Base-by-base conservation (phyloP, 805 yeast genomes). In the Millerozyma acaciae region DNA sequence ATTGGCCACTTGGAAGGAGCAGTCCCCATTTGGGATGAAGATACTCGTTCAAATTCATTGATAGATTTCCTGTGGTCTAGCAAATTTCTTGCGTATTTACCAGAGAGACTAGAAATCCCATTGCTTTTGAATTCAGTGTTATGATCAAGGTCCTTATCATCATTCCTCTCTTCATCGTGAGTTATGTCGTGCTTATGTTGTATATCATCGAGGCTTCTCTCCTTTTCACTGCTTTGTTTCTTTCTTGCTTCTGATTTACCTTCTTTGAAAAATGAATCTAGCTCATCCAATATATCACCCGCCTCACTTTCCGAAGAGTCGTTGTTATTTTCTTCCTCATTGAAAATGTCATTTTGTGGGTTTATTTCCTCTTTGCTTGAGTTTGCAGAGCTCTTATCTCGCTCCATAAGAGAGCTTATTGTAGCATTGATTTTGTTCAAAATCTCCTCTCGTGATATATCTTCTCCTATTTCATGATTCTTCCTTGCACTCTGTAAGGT, bases 351-450 rank as follows among this genome's bases (percentile, higher is more conserved):
- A 16, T 16, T 12, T 26, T 19, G 18, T n/a, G 30, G 23, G 19
- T 21, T 14, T 12, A 17, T 4, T 15, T 12, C 20, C 9, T 13
- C 22, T 19, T 7, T n/a, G 33, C 20, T 27, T 17, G 7, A 5
- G 8, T 12, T 13, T 12, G 30, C 16, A 4, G 32, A 18, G 2
- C 21, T 16, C 16, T 21, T 28, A 10, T 45, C 50, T 4, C 21
- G 18, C 13, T 38, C 46, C 18, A 35, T 33, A 15, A 51, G 33
- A 4, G 43, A 34, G 16, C 45, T 43, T 8, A 55, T 40, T 4
- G 54, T 51, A 8, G 51, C 35, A 33, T 57, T 50, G 9, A 57
- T 53, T 32, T 44, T 45, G n/a, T 53, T 59, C 21, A 52, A 32
- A 8, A 54, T 51, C 24, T 48, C 51, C 14, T 45, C 42, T 21